These are phyloP conservation scores for Phaeoacremonium minimum DNA, from an alignment of 2,329 filamentous ascomycete genomes.

Conservation along the genomic window DNA sequence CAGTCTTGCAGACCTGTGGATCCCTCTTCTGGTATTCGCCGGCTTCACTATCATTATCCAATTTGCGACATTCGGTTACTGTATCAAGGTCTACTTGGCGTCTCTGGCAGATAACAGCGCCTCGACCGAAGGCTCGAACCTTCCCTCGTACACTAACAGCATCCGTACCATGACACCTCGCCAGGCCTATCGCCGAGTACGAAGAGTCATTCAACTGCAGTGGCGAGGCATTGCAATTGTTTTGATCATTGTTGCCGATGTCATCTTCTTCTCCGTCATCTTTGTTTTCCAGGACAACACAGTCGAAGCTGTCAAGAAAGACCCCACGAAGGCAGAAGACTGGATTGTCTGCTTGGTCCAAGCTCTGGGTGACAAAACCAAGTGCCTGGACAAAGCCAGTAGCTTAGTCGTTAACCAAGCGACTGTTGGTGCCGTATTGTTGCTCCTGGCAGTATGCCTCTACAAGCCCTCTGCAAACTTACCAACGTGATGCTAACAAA, in stretches of 20 bases:
- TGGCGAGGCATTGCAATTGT: conserved; percentile 93
- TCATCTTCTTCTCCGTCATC: conserved; percentile 88
- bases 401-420: conserved; percentile 67
- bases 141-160: conserved; percentile 74
- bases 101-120: conserved; percentile 71
- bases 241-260: conserved; percentile 82
- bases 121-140: conserved; percentile 65
- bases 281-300: conserved; percentile 85
- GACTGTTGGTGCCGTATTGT: conserved; percentile 74
- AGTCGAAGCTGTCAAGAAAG: conserved; percentile 52
- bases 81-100: conserved; percentile 88
- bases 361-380: conserved; percentile 54
- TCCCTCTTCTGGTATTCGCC: conserved; percentile 76
- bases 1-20: conserved; percentile 84
- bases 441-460: conserved; percentile 70
- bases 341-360: conserved; percentile 72
- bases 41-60: conserved; percentile 75
- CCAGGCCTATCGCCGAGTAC: conserved; percentile 82
- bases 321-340: conserved; percentile 46
- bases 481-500: too few species aligned
- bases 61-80: conserved; percentile 83
- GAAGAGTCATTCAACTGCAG: conserved; percentile 82
- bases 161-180: conserved; percentile 73
- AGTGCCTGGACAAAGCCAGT: conserved; percentile 59
- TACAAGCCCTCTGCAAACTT: neutral